phyloP scores from a whole-genome alignment of 257 asterid species.

The Salvia splendens region DNA sequence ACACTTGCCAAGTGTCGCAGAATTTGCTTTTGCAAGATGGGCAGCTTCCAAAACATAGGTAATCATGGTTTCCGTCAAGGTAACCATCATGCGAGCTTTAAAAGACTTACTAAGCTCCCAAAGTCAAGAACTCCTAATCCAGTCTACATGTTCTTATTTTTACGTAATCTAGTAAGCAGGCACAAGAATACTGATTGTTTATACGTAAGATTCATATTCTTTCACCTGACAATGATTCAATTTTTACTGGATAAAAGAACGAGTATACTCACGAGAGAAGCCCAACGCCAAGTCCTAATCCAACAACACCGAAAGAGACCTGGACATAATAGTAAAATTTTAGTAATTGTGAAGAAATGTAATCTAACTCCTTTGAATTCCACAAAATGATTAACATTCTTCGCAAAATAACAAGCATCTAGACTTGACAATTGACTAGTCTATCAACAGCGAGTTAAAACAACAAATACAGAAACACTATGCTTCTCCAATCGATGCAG shows the following conservation, averaged over 20 bases:
- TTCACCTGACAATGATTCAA: constrained; percentile 11
- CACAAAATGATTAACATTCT: not conserved
- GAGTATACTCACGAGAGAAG: constrained; percentile 87
- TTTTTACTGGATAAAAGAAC: constrained; percentile 13
- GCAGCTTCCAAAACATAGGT: no score
- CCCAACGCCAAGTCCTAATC: constrained; percentile 71
- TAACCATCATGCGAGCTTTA: not conserved
- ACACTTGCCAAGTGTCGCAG: no score
- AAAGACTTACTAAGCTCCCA: not conserved
- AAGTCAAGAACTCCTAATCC: not conserved
- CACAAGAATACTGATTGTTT: constrained; percentile 10
- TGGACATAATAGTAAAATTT: constrained; percentile 35
- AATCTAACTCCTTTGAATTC: not conserved
- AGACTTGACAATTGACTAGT: not conserved
- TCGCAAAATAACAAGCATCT: constrained; percentile 5
- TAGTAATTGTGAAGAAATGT: constrained; percentile 24
- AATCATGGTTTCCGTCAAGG: not conserved
- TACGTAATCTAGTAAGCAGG: not conserved
- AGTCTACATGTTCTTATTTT: not conserved
- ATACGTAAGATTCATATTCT: constrained; percentile 7
- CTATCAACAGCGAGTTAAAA: not conserved
- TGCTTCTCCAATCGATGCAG: no score
- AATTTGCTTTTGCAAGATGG: no score
- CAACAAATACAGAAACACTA: not conserved
- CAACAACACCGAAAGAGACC: constrained; percentile 95